Percentiles rank a stretch among this genome's conserved stretches.
These are phyloP conservation scores for Termitomyces sp. DNA, from an alignment of 768 basidiomycete genomes.

Conservation along the genomic window DNA sequence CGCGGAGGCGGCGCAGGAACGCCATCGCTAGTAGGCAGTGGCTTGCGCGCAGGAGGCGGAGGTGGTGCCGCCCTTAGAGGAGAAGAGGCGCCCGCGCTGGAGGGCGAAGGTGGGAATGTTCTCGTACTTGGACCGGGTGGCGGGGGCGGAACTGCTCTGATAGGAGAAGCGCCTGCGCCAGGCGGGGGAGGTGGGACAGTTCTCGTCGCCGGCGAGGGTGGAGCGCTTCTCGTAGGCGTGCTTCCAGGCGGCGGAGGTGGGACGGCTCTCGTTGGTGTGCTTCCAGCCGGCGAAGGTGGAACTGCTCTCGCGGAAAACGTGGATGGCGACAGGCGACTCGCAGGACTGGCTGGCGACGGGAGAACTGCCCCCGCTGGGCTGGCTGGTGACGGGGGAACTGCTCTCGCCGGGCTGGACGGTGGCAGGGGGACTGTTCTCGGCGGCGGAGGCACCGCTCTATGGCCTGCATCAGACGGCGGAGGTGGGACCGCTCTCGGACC, in stretches of 20 bases:
- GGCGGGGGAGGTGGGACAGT: slow-evolving; percentile 6
- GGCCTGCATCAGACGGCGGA: slow-evolving; percentile 25
- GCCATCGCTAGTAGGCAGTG: slow-evolving; percentile 19
- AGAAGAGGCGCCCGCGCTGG: slow-evolving; percentile 24
- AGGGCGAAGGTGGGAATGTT: slow-evolving; percentile 27
- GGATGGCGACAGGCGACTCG: too few species aligned
- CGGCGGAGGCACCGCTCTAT: too few species aligned
- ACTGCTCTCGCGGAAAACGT: slow-evolving; percentile 22
- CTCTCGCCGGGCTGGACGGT: not conserved
- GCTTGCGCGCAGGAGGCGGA: slow-evolving; percentile 37
- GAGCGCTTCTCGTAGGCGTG: too few species aligned
- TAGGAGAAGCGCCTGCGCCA: slow-evolving; percentile 8
- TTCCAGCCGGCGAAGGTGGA: slow-evolving; percentile 38
- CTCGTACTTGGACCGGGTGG: too few species aligned
- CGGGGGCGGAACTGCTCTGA: slow-evolving; percentile 19
- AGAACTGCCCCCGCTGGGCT: slow-evolving; percentile 17
- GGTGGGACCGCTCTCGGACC: slow-evolving; percentile 21
- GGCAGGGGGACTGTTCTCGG: slow-evolving; percentile 13
- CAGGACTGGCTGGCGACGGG: slow-evolving; percentile 36
- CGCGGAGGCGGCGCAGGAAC: slow-evolving; percentile 29
- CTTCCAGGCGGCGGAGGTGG: slow-evolving; percentile 15
- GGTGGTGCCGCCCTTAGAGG: slow-evolving; percentile 28
- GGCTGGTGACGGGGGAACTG: slow-evolving; percentile 35
- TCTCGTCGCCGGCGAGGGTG: too few species aligned
- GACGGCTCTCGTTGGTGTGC: slow-evolving; percentile 19